Conservation (phyloP, 768 basidiomycete genomes). For the Boletus rubroflammeus region DNA sequence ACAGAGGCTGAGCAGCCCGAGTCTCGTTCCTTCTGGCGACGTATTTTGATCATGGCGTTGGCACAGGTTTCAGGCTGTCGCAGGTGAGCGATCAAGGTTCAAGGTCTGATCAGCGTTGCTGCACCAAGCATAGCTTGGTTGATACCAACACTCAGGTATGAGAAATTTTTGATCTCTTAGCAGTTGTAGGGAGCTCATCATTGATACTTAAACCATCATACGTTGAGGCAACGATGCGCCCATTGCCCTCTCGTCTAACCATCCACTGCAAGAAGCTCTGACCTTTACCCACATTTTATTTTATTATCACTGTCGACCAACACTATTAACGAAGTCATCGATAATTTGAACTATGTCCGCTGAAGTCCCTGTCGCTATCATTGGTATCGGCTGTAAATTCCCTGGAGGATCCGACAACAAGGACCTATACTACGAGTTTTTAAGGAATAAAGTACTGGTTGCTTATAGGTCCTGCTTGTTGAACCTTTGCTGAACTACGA, state of each 20-base stretch:
- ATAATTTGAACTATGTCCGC: slow-evolving; percentile 25
- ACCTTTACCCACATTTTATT: not conserved
- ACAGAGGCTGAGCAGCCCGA: not conserved
- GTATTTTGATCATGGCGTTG: not conserved
- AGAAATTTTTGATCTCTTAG: not conserved
- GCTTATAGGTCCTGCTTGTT: not conserved
- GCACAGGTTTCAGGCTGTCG: not conserved
- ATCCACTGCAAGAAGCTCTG: not conserved
- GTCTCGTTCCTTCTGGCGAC: not conserved
- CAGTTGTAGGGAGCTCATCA: not conserved
- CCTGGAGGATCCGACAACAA: slow-evolving; percentile 32
- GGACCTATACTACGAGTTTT: slow-evolving; percentile 29
- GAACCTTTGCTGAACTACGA: not conserved
- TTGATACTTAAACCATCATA: slow-evolving; percentile 5
- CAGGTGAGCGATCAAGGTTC: not conserved
- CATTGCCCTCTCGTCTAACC: not conserved
- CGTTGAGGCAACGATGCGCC: not conserved
- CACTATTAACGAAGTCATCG: not conserved
- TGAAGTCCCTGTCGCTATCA: slow-evolving; percentile 27
- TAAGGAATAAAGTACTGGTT: slow-evolving; percentile 25
- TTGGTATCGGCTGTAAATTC: slow-evolving; percentile 34
- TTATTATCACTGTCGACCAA: not conserved
- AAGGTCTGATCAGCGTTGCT: not conserved
- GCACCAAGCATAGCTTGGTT: slow-evolving; percentile 3
- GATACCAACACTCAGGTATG: slow-evolving; percentile 7